Evolutionary conservation across 164 flowering plant species (phyloP).

Genomic region (Buxus sempervirens): DNA sequence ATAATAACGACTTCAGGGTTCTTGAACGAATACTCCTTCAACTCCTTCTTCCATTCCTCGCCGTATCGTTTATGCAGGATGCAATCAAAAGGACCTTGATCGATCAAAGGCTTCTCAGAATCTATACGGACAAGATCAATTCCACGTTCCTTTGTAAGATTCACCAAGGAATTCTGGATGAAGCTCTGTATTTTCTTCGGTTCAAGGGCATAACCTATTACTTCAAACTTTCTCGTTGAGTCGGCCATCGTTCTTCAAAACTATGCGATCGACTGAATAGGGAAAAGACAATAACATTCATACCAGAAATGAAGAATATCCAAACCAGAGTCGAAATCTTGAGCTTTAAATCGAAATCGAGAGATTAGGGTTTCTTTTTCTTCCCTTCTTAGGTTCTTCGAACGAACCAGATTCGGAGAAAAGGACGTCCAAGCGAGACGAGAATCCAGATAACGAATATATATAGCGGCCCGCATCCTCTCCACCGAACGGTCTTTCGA

Average conservation of each 20-base stretch:
- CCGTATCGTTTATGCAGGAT: neutral
- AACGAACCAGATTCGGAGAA: too few species aligned
- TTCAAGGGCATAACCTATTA: conserved; percentile 8
- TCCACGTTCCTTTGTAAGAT: neutral
- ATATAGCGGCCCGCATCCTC: too few species aligned
- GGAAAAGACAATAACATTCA: neutral
- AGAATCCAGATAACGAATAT: too few species aligned
- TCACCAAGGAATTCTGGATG: neutral
- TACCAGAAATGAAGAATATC: neutral
- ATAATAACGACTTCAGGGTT: neutral
- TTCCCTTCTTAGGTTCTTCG: neutral
- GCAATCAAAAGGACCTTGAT: neutral
- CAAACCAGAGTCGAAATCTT: conserved; percentile 1
- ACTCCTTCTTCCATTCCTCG: neutral
- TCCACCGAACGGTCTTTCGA: too few species aligned
- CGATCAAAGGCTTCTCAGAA: neutral
- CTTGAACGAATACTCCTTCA: neutral
- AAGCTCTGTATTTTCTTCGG: neutral
- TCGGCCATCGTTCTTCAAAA: neutral
- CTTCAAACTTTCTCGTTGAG: neutral
- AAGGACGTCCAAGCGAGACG: too few species aligned
- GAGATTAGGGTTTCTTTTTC: neutral
- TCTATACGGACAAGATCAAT: neutral
- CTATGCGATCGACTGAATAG: neutral
- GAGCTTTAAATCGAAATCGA: neutral